A percentile compares a stretch with the other conserved stretches of the same genome.
These are phyloP conservation scores for Xylaria palmicola DNA, from an alignment of 495 filamentous ascomycete species.

Conservation along the genomic window DNA sequence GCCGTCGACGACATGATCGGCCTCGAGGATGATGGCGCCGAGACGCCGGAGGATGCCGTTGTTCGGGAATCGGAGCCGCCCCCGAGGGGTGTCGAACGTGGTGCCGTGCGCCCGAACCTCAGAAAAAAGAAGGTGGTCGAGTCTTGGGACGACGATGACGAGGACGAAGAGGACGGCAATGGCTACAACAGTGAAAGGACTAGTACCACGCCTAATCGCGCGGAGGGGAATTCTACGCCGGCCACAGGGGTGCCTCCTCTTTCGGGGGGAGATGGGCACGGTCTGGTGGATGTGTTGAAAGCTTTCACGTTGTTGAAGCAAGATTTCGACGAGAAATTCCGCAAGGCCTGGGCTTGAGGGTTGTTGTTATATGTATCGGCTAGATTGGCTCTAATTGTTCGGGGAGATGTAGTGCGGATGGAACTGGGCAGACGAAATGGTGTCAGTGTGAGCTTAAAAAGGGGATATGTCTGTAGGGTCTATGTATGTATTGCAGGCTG, in stretches of 20 bases:
- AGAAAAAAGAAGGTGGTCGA: constrained; percentile 25
- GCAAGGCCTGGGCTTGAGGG: constrained; percentile 53
- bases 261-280: constrained; percentile 37
- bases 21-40: constrained; percentile 38
- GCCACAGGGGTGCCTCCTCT: background rate
- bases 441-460: no score
- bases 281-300: constrained; percentile 56
- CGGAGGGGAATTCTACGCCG: background rate
- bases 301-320: constrained; percentile 54
- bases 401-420: no score
- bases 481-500: no score
- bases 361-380: no score
- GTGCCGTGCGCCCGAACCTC: background rate
- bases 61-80: background rate
- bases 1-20: constrained; percentile 42
- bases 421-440: no score
- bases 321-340: constrained; percentile 68
- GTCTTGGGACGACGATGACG: constrained; percentile 30
- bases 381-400: no score
- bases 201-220: constrained; percentile 7
- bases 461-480: no score
- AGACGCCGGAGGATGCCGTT: constrained; percentile 10
- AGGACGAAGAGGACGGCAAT: constrained; percentile 17
- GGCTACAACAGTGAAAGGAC: constrained; percentile 20
- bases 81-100: background rate